Evolutionary conservation across 305 asterid species (phyloP).

Genomic region (Fraxinus velutina): DNA sequence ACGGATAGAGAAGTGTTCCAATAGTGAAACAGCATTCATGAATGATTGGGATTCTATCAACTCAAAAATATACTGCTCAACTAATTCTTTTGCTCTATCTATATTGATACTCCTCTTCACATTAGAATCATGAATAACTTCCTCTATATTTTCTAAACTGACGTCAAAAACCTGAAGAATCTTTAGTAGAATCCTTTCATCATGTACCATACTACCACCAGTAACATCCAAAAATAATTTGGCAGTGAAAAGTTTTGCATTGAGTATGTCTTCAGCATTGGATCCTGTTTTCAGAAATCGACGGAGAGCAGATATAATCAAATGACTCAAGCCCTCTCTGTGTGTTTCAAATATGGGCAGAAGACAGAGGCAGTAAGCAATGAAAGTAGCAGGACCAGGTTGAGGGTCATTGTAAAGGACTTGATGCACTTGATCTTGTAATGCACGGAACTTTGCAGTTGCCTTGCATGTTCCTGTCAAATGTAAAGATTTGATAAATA

Average conservation of each 20-base stretch:
- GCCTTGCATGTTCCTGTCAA: constrained; percentile 77
- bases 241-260: constrained; percentile 58
- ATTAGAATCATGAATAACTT: constrained; percentile 34
- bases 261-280: constrained; percentile 38
- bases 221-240: constrained; percentile 51
- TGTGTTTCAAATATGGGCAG: constrained; percentile 53
- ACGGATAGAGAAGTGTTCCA: constrained; percentile 69
- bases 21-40: constrained; percentile 57
- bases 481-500: constrained; percentile 19
- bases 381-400: constrained; percentile 64
- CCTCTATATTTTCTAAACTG: constrained; percentile 49
- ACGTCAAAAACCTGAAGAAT: constrained; percentile 62
- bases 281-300: constrained; percentile 50
- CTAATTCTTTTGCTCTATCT: constrained; percentile 48
- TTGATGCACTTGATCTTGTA: constrained; percentile 60
- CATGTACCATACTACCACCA: constrained; percentile 45
- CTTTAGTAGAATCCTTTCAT: constrained; percentile 58
- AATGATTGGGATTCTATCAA: constrained; percentile 56
- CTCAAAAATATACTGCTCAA: constrained; percentile 52
- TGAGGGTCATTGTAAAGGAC: constrained; percentile 55
- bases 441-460: constrained; percentile 59
- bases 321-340: constrained; percentile 76
- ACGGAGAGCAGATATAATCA: constrained; percentile 65
- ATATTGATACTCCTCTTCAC: constrained; percentile 29
- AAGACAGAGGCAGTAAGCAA: constrained; percentile 68